Conservation (phyloP, 768 basidiomycete species). For the Pleurotus giganteus region DNA sequence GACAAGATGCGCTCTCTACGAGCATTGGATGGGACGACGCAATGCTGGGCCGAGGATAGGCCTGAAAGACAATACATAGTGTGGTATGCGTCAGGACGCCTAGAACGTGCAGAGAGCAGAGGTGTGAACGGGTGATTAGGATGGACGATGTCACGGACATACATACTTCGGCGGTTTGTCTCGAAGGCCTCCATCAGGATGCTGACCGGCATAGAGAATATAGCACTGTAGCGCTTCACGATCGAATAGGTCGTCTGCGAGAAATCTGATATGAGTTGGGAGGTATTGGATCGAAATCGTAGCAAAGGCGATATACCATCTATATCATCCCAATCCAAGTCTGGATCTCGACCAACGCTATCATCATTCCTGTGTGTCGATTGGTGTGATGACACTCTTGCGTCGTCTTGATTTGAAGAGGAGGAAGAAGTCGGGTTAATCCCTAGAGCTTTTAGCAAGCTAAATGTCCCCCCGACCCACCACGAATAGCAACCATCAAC, state of each 20-base stretch:
- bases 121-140: too few species aligned
- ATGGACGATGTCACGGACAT: neutral
- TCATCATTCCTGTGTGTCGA: too few species aligned
- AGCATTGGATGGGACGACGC: constrained; percentile 41
- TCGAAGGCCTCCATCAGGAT: constrained; percentile 79
- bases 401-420: too few species aligned
- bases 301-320: too few species aligned
- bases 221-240: constrained; percentile 82
- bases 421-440: too few species aligned
- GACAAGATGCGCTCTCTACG: constrained; percentile 29
- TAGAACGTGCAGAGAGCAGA: constrained; percentile 23
- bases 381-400: too few species aligned
- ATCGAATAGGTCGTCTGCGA: constrained; percentile 49
- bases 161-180: constrained; percentile 95
- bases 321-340: too few species aligned
- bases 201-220: constrained; percentile 82
- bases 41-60: constrained; percentile 88
- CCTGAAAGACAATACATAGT: constrained; percentile 92
- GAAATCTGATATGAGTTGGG: too few species aligned
- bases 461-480: constrained; percentile 95
- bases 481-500: constrained; percentile 99
- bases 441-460: constrained; percentile 64
- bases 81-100: constrained; percentile 92
- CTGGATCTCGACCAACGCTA: too few species aligned
- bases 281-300: too few species aligned